phyloP scores from a whole-genome alignment of 768 basidiomycete genomes.

The Leccinum rimulosum region DNA sequence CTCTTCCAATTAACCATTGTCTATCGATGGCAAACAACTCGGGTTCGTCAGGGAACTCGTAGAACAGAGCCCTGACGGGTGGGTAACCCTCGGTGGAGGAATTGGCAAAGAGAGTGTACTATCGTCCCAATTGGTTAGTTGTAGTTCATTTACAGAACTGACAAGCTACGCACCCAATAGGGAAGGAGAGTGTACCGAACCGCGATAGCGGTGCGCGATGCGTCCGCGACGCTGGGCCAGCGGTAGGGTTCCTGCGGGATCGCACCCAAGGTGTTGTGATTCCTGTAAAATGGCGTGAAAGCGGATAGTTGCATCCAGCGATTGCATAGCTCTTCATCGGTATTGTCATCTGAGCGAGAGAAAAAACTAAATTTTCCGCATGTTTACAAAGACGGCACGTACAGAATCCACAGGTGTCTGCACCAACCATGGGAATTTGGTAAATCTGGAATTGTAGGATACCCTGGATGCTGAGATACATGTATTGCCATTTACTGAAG shows the following conservation, averaged over 20 bases:
- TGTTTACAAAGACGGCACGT: background rate
- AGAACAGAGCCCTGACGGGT: slow-evolving; percentile 72
- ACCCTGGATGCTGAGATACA: slow-evolving; percentile 69
- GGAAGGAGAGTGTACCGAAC: slow-evolving; percentile 67
- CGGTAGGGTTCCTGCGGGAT: slow-evolving; percentile 72
- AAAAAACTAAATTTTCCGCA: background rate
- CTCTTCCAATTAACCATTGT: slow-evolving; percentile 70
- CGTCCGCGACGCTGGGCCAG: slow-evolving; percentile 75
- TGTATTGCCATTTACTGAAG: slow-evolving; percentile 66
- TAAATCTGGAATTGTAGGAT: slow-evolving; percentile 79
- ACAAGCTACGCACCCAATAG: slow-evolving; percentile 58
- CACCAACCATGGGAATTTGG: slow-evolving; percentile 78
- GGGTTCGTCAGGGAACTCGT: slow-evolving; percentile 69
- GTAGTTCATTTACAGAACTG: background rate
- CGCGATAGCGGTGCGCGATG: slow-evolving; percentile 65
- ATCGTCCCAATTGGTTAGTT: slow-evolving; percentile 26
- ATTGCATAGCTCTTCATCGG: slow-evolving; percentile 74
- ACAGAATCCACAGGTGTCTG: slow-evolving; percentile 49
- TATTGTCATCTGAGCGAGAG: slow-evolving; percentile 43
- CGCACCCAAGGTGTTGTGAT: slow-evolving; percentile 66
- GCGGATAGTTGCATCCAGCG: slow-evolving; percentile 85
- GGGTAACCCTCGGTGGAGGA: slow-evolving; percentile 60
- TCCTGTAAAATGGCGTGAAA: slow-evolving; percentile 76
- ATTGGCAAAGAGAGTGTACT: slow-evolving; percentile 73
- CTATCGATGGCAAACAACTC: slow-evolving; percentile 57